A percentile compares a stretch with the other conserved stretches of the same genome.
phyloP scores from a whole-genome alignment of 768 basidiomycete genomes.

The Hysterangium stoloniferum region DNA sequence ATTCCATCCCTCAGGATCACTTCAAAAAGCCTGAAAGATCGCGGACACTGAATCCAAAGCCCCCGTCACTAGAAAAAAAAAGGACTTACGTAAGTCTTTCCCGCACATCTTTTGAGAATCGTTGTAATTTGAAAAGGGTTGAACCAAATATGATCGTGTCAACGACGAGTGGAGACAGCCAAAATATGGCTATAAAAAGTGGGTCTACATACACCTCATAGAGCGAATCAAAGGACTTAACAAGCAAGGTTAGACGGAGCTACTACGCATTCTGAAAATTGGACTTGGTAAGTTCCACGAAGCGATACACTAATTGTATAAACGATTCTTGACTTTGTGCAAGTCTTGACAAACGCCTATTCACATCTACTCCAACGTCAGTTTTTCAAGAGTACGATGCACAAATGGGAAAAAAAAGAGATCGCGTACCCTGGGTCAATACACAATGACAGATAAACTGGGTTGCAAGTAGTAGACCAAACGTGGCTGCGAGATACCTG shows the following conservation, averaged over 20 bases:
- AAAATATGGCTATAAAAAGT: neutral
- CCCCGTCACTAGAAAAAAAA: neutral
- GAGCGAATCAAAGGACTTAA: neutral
- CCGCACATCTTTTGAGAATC: neutral
- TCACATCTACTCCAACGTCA: neutral
- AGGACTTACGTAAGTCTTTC: slow-evolving; percentile 3
- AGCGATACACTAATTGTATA: neutral
- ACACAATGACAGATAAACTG: too few species aligned
- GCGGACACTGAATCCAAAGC: neutral
- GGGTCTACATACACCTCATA: neutral
- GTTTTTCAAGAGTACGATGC: too few species aligned
- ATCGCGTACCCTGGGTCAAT: too few species aligned
- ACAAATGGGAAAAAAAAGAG: too few species aligned
- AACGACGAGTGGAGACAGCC: neutral
- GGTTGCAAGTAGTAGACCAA: too few species aligned
- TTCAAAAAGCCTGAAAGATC: neutral
- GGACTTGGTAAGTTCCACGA: neutral
- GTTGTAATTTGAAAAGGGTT: neutral
- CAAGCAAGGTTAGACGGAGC: neutral
- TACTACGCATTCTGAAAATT: neutral
- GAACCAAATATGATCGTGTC: slow-evolving; percentile 2
- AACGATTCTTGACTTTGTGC: neutral
- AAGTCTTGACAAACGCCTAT: neutral
- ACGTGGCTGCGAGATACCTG: too few species aligned
- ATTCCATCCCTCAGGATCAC: slow-evolving; percentile 3